These are phyloP conservation scores for Polyporus arcularius DNA, from an alignment of 768 basidiomycete genomes.

Conservation along the genomic window DNA sequence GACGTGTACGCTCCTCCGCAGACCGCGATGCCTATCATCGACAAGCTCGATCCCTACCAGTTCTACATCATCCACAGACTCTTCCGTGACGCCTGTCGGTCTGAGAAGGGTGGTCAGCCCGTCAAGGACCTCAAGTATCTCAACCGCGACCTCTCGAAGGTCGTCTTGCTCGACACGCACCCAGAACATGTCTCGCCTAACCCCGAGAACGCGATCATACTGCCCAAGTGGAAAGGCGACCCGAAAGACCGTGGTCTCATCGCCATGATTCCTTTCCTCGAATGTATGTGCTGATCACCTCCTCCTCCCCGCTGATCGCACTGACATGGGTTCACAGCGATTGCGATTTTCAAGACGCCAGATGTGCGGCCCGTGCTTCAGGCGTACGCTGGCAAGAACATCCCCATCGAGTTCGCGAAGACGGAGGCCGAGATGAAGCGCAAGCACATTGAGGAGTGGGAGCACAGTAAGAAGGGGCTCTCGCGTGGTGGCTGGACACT, in stretches of 20 bases:
- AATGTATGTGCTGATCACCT: conserved; percentile 55
- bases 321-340: conserved; percentile 51
- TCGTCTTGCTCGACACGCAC: conserved; percentile 83
- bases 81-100: conserved; percentile 91
- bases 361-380: conserved; percentile 89
- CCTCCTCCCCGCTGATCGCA: neutral
- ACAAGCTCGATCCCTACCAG: conserved; percentile 92
- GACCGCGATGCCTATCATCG: conserved; percentile 86
- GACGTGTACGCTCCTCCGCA: conserved; percentile 32
- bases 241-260: conserved; percentile 75
- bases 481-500: conserved; percentile 44
- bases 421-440: conserved; percentile 83
- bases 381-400: conserved; percentile 85
- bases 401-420: conserved; percentile 86
- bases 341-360: conserved; percentile 84
- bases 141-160: conserved; percentile 91
- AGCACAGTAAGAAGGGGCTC: conserved; percentile 43
- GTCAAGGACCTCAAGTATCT: conserved; percentile 97
- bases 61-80: conserved; percentile 88
- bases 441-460: conserved; percentile 81
- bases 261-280: conserved; percentile 96
- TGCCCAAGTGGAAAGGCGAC: conserved; percentile 87
- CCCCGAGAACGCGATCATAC: conserved; percentile 84
- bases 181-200: conserved; percentile 76
- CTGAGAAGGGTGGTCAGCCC: conserved; percentile 75